phyloP scores from a whole-genome alignment of 176 grass and related monocot genomes.

The Olyra latifolia region DNA sequence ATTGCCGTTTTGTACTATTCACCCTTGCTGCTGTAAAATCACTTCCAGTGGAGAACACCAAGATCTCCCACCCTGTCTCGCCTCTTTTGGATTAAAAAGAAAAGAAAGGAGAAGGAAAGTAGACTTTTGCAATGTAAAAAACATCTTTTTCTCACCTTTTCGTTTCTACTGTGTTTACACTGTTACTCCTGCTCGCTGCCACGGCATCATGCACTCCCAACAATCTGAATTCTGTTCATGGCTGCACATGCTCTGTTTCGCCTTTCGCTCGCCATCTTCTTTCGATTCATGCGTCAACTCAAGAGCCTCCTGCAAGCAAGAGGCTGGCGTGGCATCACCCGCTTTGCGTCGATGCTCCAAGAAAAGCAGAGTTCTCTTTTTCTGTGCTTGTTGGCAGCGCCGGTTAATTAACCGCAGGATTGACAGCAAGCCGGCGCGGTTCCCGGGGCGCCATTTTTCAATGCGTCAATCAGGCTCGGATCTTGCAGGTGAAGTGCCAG shows the following conservation, averaged over 20 bases:
- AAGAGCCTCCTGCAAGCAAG: too few species aligned
- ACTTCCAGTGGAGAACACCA: not conserved
- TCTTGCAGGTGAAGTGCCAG: too few species aligned
- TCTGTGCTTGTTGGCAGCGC: too few species aligned
- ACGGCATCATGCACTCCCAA: not conserved
- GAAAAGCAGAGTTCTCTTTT: too few species aligned
- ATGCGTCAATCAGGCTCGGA: too few species aligned
- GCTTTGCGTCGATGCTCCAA: too few species aligned
- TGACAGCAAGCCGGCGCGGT: too few species aligned
- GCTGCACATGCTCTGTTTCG: not conserved
- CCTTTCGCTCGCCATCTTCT: not conserved
- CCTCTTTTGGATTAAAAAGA: not conserved
- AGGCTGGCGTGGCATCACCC: too few species aligned
- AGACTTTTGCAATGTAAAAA: not conserved
- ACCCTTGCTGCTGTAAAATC: not conserved
- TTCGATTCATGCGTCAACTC: too few species aligned
- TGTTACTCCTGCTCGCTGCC: too few species aligned
- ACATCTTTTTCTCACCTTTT: not conserved
- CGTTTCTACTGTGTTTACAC: not conserved
- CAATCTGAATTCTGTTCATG: not conserved
- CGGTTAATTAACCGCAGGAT: too few species aligned
- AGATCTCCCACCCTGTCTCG: not conserved
- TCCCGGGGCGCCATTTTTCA: too few species aligned
- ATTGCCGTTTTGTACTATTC: not conserved
- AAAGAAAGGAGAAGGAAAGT: not conserved